phyloP scores from a whole-genome alignment of 306 rosid genomes.

The Castanea mollissima region DNA sequence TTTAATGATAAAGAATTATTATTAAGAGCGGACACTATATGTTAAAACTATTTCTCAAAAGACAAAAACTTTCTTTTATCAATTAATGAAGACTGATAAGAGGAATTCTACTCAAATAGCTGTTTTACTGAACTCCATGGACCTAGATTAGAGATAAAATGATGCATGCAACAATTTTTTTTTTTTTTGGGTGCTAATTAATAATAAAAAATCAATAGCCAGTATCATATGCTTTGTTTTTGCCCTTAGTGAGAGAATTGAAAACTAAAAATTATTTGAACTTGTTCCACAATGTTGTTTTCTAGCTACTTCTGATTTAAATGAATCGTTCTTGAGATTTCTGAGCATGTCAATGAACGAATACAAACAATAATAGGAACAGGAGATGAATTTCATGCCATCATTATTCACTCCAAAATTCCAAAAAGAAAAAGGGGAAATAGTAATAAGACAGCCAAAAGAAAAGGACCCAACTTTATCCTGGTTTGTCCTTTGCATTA shows the following conservation, averaged over 20 bases:
- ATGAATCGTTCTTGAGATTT: conserved; percentile 22
- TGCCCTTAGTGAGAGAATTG: not conserved
- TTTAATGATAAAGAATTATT: no score
- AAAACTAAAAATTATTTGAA: not conserved
- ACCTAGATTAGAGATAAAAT: no score
- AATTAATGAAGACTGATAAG: no score
- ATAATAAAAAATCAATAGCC: no score
- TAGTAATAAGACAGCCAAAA: conserved; percentile 21
- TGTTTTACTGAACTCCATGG: no score
- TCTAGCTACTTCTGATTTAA: no score
- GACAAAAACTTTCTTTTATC: no score
- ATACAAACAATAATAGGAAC: not conserved
- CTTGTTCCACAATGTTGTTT: not conserved
- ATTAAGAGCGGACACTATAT: rapidly evolving
- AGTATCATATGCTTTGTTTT: not conserved
- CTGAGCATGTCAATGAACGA: conserved; percentile 5
- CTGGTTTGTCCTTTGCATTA: conserved; percentile 21
- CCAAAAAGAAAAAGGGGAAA: conserved; percentile 11
- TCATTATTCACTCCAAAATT: conserved; percentile 13
- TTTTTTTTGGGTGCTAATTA: not conserved
- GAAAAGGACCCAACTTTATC: conserved; percentile 27
- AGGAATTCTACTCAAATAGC: no score
- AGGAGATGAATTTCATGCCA: conserved; percentile 15
- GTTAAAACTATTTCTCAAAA: no score
- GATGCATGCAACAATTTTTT: no score